Base-by-base conservation (phyloP, 345 rosid genomes). In the Dovyalis caffra region DNA sequence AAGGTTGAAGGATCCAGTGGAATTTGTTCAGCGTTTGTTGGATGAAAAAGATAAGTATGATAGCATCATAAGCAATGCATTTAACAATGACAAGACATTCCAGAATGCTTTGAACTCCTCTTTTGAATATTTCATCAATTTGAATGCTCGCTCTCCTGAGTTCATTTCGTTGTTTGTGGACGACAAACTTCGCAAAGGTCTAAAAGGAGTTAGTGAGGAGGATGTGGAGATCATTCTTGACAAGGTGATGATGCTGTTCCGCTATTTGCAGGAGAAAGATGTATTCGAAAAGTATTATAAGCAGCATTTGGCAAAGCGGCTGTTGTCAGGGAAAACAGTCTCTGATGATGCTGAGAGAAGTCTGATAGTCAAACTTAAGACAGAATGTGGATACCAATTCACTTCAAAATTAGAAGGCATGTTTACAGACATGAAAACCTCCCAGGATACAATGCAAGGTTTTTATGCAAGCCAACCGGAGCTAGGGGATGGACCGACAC, bases 351-450 rank as follows among this genome's bases (percentile, higher is more conserved):
- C 98, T 8, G 99, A 95, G 78, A 90, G 96, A 79, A 95, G 99
- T 82, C 81, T 95, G 83, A 90, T 95, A 25, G 96, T 93, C 76
- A 95, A 95, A 82, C 97, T 95, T 57, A 95, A 95, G 87, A 93
- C 98, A 0, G 98, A 95, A 81, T 95, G 99, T 76, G 99, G 99
- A 3, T 93, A 93, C 74, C 99, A 95, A 71, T 95, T 95, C 86
- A 95, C 99, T 78, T 93, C 95, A 7, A 95, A 95, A 81, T 80
- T 95, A 40, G 99, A 95, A 86, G 98, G 99, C 61, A 95, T 95
- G 99, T 95, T 95, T 74, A 93, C 99, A 0, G 99, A 95, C 84
- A 95, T 95, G 99, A 95, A 91, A 85, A 95, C 99, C 60, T 93
- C 99, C 62, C 94, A 89, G 81, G 99, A 95, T 72, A 93, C 98